Evolutionary conservation across 1,139 yeast genomes (phyloP).

Genomic region (Kurtzmaniella quercitrusa): DNA sequence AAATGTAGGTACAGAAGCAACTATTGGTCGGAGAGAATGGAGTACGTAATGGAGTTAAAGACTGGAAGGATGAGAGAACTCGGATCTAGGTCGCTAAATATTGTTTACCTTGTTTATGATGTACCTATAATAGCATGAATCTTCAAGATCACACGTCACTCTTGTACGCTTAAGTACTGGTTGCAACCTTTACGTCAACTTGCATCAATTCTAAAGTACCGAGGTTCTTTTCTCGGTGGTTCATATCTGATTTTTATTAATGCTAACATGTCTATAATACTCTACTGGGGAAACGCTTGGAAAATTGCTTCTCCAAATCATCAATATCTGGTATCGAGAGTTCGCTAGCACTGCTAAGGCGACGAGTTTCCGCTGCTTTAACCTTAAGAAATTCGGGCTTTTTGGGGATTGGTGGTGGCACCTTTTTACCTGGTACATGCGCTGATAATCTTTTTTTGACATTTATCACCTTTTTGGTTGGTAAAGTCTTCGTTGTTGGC

Average conservation of each 20-base stretch:
- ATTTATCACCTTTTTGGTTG: conserved; percentile 10
- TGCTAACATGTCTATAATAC: conserved; percentile 20
- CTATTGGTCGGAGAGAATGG: no score
- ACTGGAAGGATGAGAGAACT: no score
- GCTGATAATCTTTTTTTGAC: conserved; percentile 2
- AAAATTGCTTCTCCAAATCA: conserved; percentile 50
- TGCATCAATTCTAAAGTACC: no score
- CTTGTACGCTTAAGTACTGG: no score
- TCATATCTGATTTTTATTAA: neutral
- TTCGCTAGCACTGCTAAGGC: conserved; percentile 38
- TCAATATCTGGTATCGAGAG: conserved; percentile 51
- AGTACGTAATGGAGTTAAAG: no score
- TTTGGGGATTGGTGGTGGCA: conserved; percentile 57
- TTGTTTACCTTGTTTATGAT: no score
- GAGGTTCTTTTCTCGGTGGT: no score
- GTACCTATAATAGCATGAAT: no score
- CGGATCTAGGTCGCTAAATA: no score
- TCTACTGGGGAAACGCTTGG: conserved; percentile 53
- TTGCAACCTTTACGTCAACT: no score
- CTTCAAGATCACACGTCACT: no score
- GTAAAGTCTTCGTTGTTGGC: conserved; percentile 13
- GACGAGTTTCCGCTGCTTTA: conserved; percentile 15
- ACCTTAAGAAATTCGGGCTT: conserved; percentile 53
- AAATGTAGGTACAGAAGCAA: no score
- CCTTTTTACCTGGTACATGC: conserved; percentile 19